Percentiles rank a stretch among this genome's conserved stretches.
Conservation (phyloP, 352 stramenopile species). For the Phytophthora podocarpi region DNA sequence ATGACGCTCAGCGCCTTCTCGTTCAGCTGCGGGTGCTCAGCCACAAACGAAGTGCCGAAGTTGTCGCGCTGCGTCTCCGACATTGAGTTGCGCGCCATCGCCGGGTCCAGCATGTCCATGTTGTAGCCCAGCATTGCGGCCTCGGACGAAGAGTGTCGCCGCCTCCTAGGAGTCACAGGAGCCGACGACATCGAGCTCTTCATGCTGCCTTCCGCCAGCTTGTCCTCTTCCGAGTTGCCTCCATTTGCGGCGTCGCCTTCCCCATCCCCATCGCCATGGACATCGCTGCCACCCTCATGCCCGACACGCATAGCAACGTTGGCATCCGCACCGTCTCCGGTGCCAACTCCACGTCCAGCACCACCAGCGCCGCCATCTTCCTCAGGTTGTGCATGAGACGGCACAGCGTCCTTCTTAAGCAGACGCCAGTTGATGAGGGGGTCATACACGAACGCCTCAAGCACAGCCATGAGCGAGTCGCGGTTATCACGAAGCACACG, state of each 20-base stretch:
- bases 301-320: slow-evolving; percentile 22
- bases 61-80: slow-evolving; percentile 58
- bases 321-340: slow-evolving; percentile 21
- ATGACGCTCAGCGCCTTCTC: slow-evolving; percentile 96
- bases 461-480: slow-evolving; percentile 99
- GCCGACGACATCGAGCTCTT: slow-evolving; percentile 66
- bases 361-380: slow-evolving; percentile 47
- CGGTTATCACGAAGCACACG: slow-evolving; percentile 97
- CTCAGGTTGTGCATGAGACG: slow-evolving; percentile 75
- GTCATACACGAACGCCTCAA: slow-evolving; percentile 99
- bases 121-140: slow-evolving; percentile 64
- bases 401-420: slow-evolving; percentile 86
- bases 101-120: slow-evolving; percentile 63
- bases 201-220: slow-evolving; percentile 43
- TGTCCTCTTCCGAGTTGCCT: slow-evolving; percentile 39
- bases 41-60: slow-evolving; percentile 55
- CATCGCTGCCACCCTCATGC: slow-evolving; percentile 25
- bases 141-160: slow-evolving; percentile 67
- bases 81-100: slow-evolving; percentile 69
- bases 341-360: slow-evolving; percentile 35
- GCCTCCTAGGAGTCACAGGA: slow-evolving; percentile 44
- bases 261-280: slow-evolving; percentile 19
- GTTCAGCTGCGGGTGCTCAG: slow-evolving; percentile 82
- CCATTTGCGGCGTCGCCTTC: slow-evolving; percentile 27
- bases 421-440: slow-evolving; percentile 99